Base-by-base conservation (phyloP, 306 rosid genomes). In the Hippophae tibetana region DNA sequence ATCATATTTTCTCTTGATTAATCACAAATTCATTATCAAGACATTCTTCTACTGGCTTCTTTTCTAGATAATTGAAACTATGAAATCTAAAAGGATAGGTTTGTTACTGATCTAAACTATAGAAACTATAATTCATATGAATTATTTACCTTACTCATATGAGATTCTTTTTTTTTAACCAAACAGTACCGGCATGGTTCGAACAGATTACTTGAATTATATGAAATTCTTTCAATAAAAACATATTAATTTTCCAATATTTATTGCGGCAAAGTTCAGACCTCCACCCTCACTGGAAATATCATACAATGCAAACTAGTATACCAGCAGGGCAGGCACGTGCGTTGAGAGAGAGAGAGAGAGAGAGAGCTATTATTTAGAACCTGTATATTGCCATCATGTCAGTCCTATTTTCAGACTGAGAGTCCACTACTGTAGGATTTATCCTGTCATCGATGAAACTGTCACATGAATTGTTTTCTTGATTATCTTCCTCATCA, bases 381-480 rank as follows among this genome's bases (percentile, higher is more conserved):
- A 65, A 82, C 98, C 96, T 87, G 92, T 87, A 90, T 65, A 87
- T 75, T 59, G 92, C 84, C 92, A 87, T 90, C 95, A 87, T 90
- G 79, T 90, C 96, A 58, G 59, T 40, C 74, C 80, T 69, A 58
- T 73, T 72, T 71, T 73, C 86, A 59, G 86, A 77, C 59, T 79
- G 95, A 72, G 80, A 81, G 65, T 61, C 60, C 6, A 55, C 58
- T n/a, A 71, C 75, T 27, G 89, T 78, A 69, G 69, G 70, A 76
- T 70, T 81, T 63, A 73, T 75, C 69, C 86, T 66, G 79, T 90
- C 98, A 81, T 90, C 98, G 76, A 90, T 90, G 85, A 90, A 90
- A 77, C 95, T 85, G 73, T 85, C 87, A 57, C 56, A 40, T 43
- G 96, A 83, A 71, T 77, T 26, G 63, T 59, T 71, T 18, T 81